These are phyloP conservation scores for Rubia balearica DNA, from an alignment of 305 asterid species.

Conservation along the genomic window DNA sequence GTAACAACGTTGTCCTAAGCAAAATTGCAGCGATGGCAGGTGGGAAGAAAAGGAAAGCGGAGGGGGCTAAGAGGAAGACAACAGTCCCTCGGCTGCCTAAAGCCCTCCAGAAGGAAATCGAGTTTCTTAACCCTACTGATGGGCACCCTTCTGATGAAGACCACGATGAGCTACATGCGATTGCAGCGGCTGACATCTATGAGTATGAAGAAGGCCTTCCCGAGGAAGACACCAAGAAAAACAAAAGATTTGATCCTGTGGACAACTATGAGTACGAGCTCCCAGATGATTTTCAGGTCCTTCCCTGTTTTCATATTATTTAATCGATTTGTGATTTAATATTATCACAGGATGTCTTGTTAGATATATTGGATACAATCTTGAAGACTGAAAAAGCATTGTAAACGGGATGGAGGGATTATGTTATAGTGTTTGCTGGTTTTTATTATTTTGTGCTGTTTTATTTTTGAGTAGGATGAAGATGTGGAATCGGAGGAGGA, in stretches of 20 bases:
- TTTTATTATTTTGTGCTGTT: background rate
- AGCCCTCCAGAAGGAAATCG: conserved; percentile 50
- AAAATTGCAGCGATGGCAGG: conserved; percentile 22
- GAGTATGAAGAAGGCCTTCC: conserved; percentile 76
- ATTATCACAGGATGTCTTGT: background rate
- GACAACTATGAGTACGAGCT: conserved; percentile 70
- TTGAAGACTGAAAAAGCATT: background rate
- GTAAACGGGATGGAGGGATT: background rate
- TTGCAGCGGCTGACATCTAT: conserved; percentile 36
- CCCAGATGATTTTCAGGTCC: conserved; percentile 70
- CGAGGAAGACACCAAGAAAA: conserved; percentile 71
- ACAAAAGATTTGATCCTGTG: conserved; percentile 67
- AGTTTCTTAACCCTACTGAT: conserved; percentile 10
- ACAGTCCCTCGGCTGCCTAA: conserved; percentile 78
- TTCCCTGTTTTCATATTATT: background rate
- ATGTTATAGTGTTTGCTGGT: background rate
- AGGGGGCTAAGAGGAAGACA: conserved; percentile 33
- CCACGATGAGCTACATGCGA: conserved; percentile 30
- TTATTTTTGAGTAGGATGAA: conserved; percentile 44
- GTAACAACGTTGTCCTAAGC: background rate
- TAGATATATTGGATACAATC: background rate
- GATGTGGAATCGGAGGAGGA: conserved; percentile 59
- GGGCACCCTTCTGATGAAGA: conserved; percentile 27
- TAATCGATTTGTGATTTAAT: background rate
- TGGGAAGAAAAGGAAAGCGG: conserved; percentile 37